phyloP scores from a whole-genome alignment of 2,329 filamentous ascomycete species.

The Aspergillus awamori region DNA sequence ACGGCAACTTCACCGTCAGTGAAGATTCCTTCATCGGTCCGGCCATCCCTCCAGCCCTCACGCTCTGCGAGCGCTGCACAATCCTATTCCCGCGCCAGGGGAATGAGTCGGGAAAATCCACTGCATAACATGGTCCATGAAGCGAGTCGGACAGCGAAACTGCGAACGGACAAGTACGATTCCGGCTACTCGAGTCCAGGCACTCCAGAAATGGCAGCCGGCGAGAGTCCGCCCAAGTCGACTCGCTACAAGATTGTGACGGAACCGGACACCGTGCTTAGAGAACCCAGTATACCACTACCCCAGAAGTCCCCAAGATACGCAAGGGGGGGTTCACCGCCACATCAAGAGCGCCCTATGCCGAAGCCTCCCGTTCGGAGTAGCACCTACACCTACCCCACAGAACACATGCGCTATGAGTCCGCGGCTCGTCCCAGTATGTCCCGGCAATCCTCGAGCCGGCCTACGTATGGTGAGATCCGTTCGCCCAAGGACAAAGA shows the following conservation, averaged over 20 bases:
- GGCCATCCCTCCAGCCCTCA: constrained; percentile 34
- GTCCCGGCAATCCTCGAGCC: constrained; percentile 15
- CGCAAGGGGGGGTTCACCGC: constrained; percentile 32
- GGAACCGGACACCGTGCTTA: constrained; percentile 31
- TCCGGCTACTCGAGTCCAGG: constrained; percentile 51
- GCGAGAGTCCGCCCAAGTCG: constrained; percentile 38
- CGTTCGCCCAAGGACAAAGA: constrained; percentile 29
- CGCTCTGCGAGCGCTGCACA: constrained; percentile 36
- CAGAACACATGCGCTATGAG: constrained; percentile 29
- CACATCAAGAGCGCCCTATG: constrained; percentile 28
- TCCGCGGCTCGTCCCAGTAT: constrained; percentile 23
- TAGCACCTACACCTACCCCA: constrained; percentile 31
- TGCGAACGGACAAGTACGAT: constrained; percentile 44
- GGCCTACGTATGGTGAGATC: constrained; percentile 28
- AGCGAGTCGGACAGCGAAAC: constrained; percentile 39
- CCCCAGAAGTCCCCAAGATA: constrained; percentile 30
- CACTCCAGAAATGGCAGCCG: constrained; percentile 44
- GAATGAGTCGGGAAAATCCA: constrained; percentile 27
- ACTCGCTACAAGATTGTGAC: constrained; percentile 38
- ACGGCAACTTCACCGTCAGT: constrained; percentile 37
- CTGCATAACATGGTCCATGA: constrained; percentile 33
- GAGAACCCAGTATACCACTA: constrained; percentile 30
- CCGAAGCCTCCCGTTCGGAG: constrained; percentile 31
- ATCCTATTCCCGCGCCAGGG: constrained; percentile 32
- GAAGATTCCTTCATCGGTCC: constrained; percentile 32